Evolutionary conservation across 352 stramenopile genomes (phyloP), one percentile per base, ranked within the genome.

Genomic region (Phytophthora melonis): DNA sequence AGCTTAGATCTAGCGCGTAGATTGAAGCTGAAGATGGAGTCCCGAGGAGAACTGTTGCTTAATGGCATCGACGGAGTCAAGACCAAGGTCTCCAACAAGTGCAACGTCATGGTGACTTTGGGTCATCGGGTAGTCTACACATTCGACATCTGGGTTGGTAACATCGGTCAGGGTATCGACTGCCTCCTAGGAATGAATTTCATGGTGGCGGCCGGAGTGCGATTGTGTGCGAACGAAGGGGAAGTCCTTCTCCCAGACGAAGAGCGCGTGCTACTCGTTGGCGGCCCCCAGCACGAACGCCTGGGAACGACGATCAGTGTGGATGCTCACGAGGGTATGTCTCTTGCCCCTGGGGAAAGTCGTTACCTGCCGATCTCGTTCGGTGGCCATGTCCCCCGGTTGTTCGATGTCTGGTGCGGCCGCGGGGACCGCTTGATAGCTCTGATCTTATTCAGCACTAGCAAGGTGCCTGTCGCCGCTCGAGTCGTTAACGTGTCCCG

Each of bases 71-170:
- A 52, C 11, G 59, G 59, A 14, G 19, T 66, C 1, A 66, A 66
- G 7, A 66, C 27, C 30, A 58, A 34, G 49, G 69, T n/a, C 19
- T 73, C 18, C 52, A 66, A 50, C 62, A 68, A 32, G 64, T 71
- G 0, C 27, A 32, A 2, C 74, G 74, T 75, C 0, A 77, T 77
- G 63, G 55, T 84, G 13, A 84, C 68, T 0, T 55, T 82, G 3
- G 74, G 77, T 0, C 13, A 63, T 5, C 60, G 59, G 1, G 41
- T 49, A 2, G 41, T 49, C 1, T 49, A 49, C 16, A 49, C 41
- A 1, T 49, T 49, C 16, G 49, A 67, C 19, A 30, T 83, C 4
- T 84, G 74, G 73, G 55, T 68, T 3, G 70, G 58, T 0, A 81
- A 78, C 32, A 60, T 81, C 3, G 25, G 25, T 27, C 25, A 27